phyloP scores from a whole-genome alignment of 2,329 filamentous ascomycete species.

The Mycocentrospora acerina region DNA sequence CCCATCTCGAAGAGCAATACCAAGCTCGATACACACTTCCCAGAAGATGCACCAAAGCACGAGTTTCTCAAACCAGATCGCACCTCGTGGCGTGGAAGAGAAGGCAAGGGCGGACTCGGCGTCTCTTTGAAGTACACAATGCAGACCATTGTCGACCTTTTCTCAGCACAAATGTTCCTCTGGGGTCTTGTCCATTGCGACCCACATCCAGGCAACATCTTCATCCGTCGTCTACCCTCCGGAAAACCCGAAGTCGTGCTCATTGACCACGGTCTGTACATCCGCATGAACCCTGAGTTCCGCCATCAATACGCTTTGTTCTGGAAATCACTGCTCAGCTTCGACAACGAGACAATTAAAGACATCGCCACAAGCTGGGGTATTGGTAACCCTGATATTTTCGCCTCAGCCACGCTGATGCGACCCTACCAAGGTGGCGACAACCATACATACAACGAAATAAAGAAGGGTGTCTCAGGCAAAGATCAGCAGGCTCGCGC shows the following conservation, averaged over 20 bases:
- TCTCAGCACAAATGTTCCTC: slow-evolving; percentile 97
- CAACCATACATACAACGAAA: slow-evolving; percentile 60
- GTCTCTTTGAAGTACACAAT: slow-evolving; percentile 83
- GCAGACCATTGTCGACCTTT: slow-evolving; percentile 94
- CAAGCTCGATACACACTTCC: slow-evolving; percentile 31
- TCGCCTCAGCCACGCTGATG: slow-evolving; percentile 87
- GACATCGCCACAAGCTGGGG: slow-evolving; percentile 80
- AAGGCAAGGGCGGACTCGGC: slow-evolving; percentile 77
- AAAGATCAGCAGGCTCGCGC: slow-evolving; percentile 60
- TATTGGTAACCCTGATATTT: slow-evolving; percentile 83
- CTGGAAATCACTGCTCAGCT: slow-evolving; percentile 92
- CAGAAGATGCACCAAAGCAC: slow-evolving; percentile 43
- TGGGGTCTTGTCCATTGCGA: slow-evolving; percentile 97
- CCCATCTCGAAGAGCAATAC: slow-evolving; percentile 35
- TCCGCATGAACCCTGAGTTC: slow-evolving; percentile 83
- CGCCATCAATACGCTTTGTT: slow-evolving; percentile 83
- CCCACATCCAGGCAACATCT: slow-evolving; percentile 96
- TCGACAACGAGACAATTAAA: slow-evolving; percentile 80
- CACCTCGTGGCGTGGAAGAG: slow-evolving; percentile 72
- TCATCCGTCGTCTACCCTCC: slow-evolving; percentile 79
- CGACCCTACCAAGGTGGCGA: slow-evolving; percentile 88
- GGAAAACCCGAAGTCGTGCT: slow-evolving; percentile 89
- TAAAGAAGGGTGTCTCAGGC: slow-evolving; percentile 56
- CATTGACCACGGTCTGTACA: slow-evolving; percentile 96
- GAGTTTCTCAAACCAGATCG: slow-evolving; percentile 77